Evolutionary conservation across 2,329 filamentous ascomycete species (phyloP).

Genomic region (Phyllosticta ampelicida): DNA sequence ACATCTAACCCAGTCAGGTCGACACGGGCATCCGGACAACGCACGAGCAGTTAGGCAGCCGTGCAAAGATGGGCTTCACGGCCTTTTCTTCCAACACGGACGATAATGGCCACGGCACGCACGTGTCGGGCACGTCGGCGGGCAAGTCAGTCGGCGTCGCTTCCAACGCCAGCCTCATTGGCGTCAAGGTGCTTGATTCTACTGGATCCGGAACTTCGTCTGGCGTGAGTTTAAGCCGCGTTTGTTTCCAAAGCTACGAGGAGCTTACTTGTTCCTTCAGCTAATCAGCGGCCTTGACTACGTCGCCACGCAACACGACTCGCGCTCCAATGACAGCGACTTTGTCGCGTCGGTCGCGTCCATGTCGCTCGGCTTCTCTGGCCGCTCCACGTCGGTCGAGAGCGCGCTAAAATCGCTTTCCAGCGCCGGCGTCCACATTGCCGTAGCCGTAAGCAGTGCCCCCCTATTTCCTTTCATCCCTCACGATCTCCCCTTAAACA

Average conservation of each 20-base stretch:
- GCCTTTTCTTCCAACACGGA: conserved; percentile 29
- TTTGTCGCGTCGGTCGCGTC: conserved; percentile 21
- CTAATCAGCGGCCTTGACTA: conserved; percentile 30
- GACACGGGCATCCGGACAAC: conserved; percentile 8
- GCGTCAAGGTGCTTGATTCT: conserved; percentile 27
- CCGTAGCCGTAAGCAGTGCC: conserved; percentile 1
- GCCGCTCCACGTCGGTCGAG: conserved; percentile 11
- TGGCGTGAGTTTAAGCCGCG: neutral
- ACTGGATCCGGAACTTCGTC: conserved; percentile 22
- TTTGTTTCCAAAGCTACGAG: neutral
- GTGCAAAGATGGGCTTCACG: conserved; percentile 15
- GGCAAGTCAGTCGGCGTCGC: conserved; percentile 24
- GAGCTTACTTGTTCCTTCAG: conserved; percentile 1
- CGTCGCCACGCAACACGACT: conserved; percentile 23
- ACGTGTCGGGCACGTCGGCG: conserved; percentile 25
- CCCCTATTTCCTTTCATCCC: neutral
- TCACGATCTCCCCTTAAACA: conserved; percentile 4
- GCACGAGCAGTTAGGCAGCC: conserved; percentile 24
- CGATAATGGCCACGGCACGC: conserved; percentile 31
- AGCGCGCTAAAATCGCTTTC: neutral
- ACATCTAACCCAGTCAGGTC: neutral
- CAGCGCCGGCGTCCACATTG: conserved; percentile 8
- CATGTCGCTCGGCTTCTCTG: conserved; percentile 28
- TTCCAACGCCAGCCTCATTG: conserved; percentile 24
- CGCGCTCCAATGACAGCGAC: conserved; percentile 24